A percentile compares a stretch with the other conserved stretches of the same genome.
phyloP scores from a whole-genome alignment of 352 stramenopile species.

The Globisporangium abappressorium region DNA sequence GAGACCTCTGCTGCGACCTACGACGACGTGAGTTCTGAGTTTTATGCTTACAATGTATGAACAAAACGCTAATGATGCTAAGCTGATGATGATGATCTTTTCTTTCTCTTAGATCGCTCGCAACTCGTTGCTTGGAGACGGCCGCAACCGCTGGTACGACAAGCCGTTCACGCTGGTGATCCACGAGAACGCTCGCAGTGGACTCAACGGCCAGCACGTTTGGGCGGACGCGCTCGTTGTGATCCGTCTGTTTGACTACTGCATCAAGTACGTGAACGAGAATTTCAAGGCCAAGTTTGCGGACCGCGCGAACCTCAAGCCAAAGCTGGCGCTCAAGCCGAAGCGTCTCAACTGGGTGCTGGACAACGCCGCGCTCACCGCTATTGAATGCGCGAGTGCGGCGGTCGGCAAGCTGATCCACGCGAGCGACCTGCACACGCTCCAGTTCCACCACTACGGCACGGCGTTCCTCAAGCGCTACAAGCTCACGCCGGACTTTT shows the following conservation, averaged over 20 bases:
- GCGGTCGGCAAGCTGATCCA: slow-evolving; percentile 92
- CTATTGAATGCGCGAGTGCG: slow-evolving; percentile 84
- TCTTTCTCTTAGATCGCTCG: slow-evolving; percentile 52
- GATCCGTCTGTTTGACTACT: slow-evolving; percentile 93
- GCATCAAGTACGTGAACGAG: slow-evolving; percentile 90
- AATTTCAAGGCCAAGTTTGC: slow-evolving; percentile 88
- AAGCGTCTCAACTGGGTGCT: slow-evolving; percentile 81
- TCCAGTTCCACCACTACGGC: slow-evolving; percentile 93
- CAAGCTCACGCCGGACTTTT: slow-evolving; percentile 96
- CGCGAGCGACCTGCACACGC: slow-evolving; percentile 86
- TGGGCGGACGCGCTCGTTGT: slow-evolving; percentile 97
- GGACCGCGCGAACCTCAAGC: slow-evolving; percentile 66
- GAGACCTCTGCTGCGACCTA: slow-evolving; percentile 80
- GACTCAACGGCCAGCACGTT: slow-evolving; percentile 94
- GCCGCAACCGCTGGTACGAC: slow-evolving; percentile 97
- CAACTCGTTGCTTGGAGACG: slow-evolving; percentile 84
- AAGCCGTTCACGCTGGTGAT: slow-evolving; percentile 97
- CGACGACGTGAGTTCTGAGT: slow-evolving; percentile 47
- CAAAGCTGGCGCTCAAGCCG: slow-evolving; percentile 61
- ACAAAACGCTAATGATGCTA: not conserved
- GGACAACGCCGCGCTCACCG: slow-evolving; percentile 73
- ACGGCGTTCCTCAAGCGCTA: slow-evolving; percentile 91
- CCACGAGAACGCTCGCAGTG: slow-evolving; percentile 94
- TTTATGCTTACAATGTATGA: not conserved
- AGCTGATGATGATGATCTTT: not conserved